phyloP scores from a whole-genome alignment of 768 basidiomycete species.

The Amanita molliuscula region DNA sequence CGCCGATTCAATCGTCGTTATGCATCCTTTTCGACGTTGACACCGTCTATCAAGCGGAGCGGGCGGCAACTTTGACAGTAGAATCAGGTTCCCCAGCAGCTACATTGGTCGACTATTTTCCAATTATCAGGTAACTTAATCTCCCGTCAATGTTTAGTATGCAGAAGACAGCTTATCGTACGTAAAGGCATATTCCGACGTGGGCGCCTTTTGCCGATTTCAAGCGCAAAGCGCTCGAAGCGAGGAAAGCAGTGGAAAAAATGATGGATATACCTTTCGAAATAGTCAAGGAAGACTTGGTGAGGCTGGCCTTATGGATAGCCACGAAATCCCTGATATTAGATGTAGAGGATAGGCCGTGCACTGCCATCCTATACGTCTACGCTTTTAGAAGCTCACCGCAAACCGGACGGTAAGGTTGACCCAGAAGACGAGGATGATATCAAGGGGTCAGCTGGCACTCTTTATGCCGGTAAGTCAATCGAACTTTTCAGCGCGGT shows the following conservation, averaged over 20 bases:
- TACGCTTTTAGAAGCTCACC: conserved; percentile 29
- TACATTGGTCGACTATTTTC: conserved; percentile 40
- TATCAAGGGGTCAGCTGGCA: conserved; percentile 48
- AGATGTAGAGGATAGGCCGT: conserved; percentile 27
- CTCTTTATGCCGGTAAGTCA: conserved; percentile 35
- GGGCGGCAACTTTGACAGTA: conserved; percentile 34
- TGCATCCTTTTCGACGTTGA: conserved; percentile 5
- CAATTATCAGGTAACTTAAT: conserved; percentile 26
- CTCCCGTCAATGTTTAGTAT: conserved; percentile 6
- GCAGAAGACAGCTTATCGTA: background rate
- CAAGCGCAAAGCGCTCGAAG: conserved; percentile 32
- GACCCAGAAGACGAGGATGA: conserved; percentile 36
- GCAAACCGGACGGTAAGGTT: conserved; percentile 22
- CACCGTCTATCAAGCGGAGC: conserved; percentile 24
- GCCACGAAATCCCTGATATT: conserved; percentile 5
- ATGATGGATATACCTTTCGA: conserved; percentile 44
- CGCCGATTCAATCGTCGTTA: conserved; percentile 4
- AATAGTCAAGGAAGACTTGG: conserved; percentile 39
- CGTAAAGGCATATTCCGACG: conserved; percentile 32
- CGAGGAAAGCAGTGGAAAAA: conserved; percentile 31
- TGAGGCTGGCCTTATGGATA: conserved; percentile 8
- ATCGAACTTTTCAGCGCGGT: background rate
- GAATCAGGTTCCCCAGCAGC: conserved; percentile 36
- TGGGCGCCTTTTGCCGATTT: conserved; percentile 40
- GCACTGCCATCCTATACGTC: conserved; percentile 36